Evolutionary conservation across 2,329 filamentous ascomycete species (phyloP), one percentile per base, ranked within the genome.

Genomic region (Zelopaecilomyces penicillatus): DNA sequence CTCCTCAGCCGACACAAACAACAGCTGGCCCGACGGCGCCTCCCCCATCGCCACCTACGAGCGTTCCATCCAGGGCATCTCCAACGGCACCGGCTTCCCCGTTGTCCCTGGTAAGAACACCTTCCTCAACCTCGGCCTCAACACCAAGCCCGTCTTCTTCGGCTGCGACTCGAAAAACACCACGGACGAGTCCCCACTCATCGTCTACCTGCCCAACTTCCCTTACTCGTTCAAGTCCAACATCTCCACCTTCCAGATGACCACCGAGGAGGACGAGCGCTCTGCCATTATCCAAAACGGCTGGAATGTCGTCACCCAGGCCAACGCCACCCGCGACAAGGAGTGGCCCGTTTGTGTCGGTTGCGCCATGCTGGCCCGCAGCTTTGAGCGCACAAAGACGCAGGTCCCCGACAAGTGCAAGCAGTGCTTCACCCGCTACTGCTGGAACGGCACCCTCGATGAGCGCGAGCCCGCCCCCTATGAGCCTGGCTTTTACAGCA

Each of bases 251-350:
- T 91, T 85, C 62, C 72, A 80, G 48, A 70, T 80, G 33, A 64
- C 65, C 35, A 87, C 90, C 72, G 71, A 75, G 32, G 65, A 78
- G 54, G 64, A 60, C 1, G 65, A 87, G 66, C 85, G 91, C 50
- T 79, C 95, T 60, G 75, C 75, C 50, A 86, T 95, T 58, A 88
- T 98, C 57, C 64, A 78, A 53, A 97, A 98, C 66, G 91, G 88
- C 19, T 93, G 85, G 68, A 78, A 93, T 54, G 79, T 83, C 12
- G 90, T 78, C 3, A 96, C 90, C 0, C 83, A 85, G 70, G 87
- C 78, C 42, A 96, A 97, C 66, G 78, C 75, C 41, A 90, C 87
- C 1, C 60, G 82, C 3, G 84, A 94, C 60, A 55, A 65, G 3
- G 65, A 83, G 50, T 98, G 93, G 91, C 74, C 84, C 0, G 73